Conservation (phyloP, 768 basidiomycete species). For the Podaxis sp. region DNA sequence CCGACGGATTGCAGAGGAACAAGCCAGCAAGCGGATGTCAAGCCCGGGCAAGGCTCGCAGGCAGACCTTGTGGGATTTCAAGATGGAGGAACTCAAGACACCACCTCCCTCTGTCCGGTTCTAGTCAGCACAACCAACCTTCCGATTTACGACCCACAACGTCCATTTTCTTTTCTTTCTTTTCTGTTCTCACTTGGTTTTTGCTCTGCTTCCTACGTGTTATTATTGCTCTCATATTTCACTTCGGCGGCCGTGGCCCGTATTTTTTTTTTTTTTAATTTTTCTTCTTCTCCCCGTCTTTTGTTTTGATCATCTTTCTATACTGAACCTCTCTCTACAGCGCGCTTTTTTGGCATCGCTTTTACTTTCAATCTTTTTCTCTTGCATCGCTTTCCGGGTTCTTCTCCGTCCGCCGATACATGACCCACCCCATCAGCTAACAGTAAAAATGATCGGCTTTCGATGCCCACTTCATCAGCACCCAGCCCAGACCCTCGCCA, state of each 20-base stretch:
- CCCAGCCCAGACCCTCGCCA: not conserved
- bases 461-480: not conserved
- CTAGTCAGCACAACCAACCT: not conserved
- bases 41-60: constrained; percentile 39
- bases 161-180: not conserved
- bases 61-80: constrained; percentile 44
- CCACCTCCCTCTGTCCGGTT: not conserved
- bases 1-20: constrained; percentile 76
- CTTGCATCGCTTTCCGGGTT: no score
- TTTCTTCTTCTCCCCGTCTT: not conserved
- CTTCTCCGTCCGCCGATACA: not conserved
- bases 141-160: not conserved
- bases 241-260: not conserved
- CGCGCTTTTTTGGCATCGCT: not conserved
- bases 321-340: not conserved
- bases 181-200: not conserved
- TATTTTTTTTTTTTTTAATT: not conserved
- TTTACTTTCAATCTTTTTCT: not conserved
- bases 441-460: not conserved
- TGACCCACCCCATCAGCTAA: not conserved
- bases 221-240: no score
- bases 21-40: constrained; percentile 53
- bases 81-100: constrained; percentile 39
- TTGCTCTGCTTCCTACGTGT: not conserved
- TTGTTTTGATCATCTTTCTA: not conserved